Evolutionary conservation across 2,329 filamentous ascomycete genomes (phyloP), one percentile per base, ranked within the genome.

Genomic region (Trichoderma koningiopsis): DNA sequence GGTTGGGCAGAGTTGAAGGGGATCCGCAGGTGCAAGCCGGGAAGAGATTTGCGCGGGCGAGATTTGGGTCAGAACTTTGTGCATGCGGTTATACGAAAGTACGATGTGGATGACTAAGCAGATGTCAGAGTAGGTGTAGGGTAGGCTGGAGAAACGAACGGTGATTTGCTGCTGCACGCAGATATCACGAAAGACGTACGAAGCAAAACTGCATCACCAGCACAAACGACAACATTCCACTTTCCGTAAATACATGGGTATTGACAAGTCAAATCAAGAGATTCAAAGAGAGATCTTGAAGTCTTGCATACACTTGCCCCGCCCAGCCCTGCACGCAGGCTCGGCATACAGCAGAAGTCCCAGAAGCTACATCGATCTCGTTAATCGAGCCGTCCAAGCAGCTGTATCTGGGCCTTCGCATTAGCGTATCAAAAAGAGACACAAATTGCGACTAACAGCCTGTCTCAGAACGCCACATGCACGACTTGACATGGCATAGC

Each of bases 401-500:
- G 27, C 22, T 49, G 40, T 19, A 40, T 40, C 55, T 35, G 10
- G 19, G 29, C 16, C 7, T 29, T 33, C n/a, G 63, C 63, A 66
- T 57, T 66, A 57, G 63, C 63, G 52, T 16, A 58, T 16, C 53
- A 35, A 57, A 58, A 5, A 22, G 16, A 64, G 49, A 53, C 7
- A 40, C 29, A 60, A 55, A 58, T 5, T 33, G 16, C 22, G 40
- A 43, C 40, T 43, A 43, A 43, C 16, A 60, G 16, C n/a, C 29
- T 49, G 47, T 59, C 64, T 60, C 55, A 52, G 22, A 53, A 68
- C 64, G 64, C 64, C 64, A 68, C 56, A 37, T 60, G 64, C 64
- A 68, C 27, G 40, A 31, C 43, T 43, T 53, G 31, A 19, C 52
- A 57, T 35, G 27, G 63, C 40, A 33, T 63, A 29, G 61, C 61